Percentiles rank a stretch among this genome's conserved stretches.
These are phyloP conservation scores for Neonectria ditissima DNA, from an alignment of 2,329 filamentous ascomycete species.

Conservation along the genomic window DNA sequence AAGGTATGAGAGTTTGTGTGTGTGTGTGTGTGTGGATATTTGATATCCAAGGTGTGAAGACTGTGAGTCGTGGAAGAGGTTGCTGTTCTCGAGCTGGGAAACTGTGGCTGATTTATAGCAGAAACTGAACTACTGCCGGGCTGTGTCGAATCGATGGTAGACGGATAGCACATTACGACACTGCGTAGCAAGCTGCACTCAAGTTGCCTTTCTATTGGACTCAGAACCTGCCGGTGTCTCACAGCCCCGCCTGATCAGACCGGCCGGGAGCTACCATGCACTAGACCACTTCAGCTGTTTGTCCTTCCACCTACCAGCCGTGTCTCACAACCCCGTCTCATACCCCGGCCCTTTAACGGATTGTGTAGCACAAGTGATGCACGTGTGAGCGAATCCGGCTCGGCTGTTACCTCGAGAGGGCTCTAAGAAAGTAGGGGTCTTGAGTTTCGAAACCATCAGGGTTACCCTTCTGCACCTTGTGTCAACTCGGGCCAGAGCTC, in stretches of 20 bases:
- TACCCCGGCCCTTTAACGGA: neutral
- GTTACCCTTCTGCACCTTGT: neutral
- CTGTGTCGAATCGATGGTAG: neutral
- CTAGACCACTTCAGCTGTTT: neutral
- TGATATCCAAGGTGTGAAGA: neutral
- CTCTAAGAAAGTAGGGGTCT: neutral
- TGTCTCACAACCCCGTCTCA: slow-evolving; percentile 17
- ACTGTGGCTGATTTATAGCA: slow-evolving; percentile 7
- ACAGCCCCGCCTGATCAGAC: neutral
- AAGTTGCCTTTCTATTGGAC: neutral
- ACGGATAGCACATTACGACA: neutral
- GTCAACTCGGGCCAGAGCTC: too few relatives aligned
- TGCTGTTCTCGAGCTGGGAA: neutral
- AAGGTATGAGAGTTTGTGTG: neutral
- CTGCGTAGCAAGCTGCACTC: neutral
- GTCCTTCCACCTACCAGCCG: neutral
- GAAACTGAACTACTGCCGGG: neutral
- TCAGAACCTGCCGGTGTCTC: slow-evolving; percentile 7
- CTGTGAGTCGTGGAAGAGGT: neutral
- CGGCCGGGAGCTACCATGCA: neutral
- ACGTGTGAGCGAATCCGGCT: neutral
- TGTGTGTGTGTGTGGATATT: neutral
- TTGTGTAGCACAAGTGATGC: neutral
- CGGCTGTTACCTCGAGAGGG: neutral
- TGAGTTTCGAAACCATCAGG: neutral